Evolutionary conservation across 768 basidiomycete species (phyloP), one percentile per base, ranked within the genome.

Genomic region (Boletus edulis): DNA sequence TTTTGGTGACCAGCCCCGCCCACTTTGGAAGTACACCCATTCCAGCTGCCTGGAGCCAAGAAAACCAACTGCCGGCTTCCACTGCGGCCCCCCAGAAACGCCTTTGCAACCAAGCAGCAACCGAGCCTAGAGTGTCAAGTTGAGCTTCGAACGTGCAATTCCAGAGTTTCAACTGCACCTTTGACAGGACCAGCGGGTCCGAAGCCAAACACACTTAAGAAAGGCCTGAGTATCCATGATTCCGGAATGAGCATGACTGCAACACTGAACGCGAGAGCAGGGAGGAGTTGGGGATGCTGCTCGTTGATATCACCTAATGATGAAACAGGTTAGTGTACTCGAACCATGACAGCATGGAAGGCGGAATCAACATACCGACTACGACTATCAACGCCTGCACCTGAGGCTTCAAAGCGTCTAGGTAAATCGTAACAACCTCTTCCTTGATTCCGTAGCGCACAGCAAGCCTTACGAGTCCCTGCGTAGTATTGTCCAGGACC

Each of bases 251-350:
- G 53, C 27, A 63, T 2, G 17, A 6, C 14, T 0, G 34, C 17
- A 5, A 63, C 45, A 5, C 49, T 37, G 18, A 55, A 55, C 15
- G 20, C 10, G 17, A 63, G 38, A 15, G 14, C 14, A 4, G 51
- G 39, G 1, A 64, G 22, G 7, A 63, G 37, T 3, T 51, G 10
- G 2, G 62, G 62, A 27, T 63, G 22, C 27, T 47, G 51, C 11
- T 55, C 59, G n/a, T 55, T 57, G 51, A 64, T 57, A 18, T 64
- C 62, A 0, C 62, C 62, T 63, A n/a, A n/a, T n/a, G n/a, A 14
- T 20, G 20, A 3, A 5, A 44, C 5, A 12, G 1, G 31, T 52
- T 11, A 43, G 2, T 12, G 4, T 2, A 7, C 22, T 11, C 13
- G 6, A 20, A n/a, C 2, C 9, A 37, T 11, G 38, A 15, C 38